Percentiles rank a stretch among this genome's conserved stretches.
phyloP scores from a whole-genome alignment of 1,284 basidiomycete genomes.

The Puccinia triticina region DNA sequence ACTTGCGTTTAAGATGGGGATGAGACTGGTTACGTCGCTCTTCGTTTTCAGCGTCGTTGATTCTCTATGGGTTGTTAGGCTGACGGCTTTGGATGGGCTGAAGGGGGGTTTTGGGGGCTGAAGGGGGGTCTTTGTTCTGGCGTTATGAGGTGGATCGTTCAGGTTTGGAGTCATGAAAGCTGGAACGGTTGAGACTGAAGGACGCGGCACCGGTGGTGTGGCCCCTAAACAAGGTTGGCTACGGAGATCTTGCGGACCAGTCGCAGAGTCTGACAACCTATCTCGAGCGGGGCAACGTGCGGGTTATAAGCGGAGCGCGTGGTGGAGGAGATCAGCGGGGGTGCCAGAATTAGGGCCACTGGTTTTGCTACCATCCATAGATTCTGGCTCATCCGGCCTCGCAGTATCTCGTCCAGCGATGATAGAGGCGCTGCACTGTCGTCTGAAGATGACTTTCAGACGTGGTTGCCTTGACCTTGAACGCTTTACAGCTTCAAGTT shows the following conservation, averaged over 20 bases:
- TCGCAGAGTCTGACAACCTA: neutral
- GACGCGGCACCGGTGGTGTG: too few relatives aligned
- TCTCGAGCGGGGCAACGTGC: neutral
- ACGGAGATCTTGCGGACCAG: neutral
- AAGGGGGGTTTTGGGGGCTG: neutral
- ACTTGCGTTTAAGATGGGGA: slow-evolving; percentile 4
- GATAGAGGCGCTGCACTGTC: neutral
- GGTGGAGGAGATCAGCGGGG: neutral
- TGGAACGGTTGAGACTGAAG: too few relatives aligned
- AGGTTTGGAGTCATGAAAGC: neutral
- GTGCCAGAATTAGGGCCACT: neutral
- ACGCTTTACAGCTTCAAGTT: neutral
- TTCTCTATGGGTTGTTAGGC: too few relatives aligned
- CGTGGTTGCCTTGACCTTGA: neutral
- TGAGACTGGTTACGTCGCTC: neutral
- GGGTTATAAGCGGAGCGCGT: neutral
- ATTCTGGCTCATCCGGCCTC: neutral
- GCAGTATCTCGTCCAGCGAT: neutral
- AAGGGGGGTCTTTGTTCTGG: too few relatives aligned
- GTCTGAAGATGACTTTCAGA: neutral
- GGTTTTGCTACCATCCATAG: neutral
- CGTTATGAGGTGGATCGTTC: neutral
- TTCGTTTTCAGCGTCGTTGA: neutral
- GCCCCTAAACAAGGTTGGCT: neutral
- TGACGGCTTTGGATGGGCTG: too few relatives aligned